Conservation (phyloP, 768 basidiomycete species). For the Boletus rufocinnamomeus region DNA sequence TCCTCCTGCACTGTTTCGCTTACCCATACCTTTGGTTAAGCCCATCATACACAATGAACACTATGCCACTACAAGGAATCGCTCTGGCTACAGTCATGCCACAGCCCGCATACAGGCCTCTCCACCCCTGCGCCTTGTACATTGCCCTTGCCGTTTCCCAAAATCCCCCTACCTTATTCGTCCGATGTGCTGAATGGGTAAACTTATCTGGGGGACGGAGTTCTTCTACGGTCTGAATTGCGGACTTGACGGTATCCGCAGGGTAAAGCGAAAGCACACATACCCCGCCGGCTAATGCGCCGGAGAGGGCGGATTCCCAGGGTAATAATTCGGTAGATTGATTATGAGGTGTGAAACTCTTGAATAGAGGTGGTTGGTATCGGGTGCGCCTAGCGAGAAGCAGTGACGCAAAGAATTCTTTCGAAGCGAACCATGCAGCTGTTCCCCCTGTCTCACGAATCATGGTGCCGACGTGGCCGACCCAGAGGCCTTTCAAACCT, state of each 20-base stretch:
- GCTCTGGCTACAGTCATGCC: constrained; percentile 83
- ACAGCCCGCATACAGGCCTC: constrained; percentile 84
- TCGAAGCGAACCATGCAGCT: constrained; percentile 85
- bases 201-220: constrained; percentile 48
- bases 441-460: constrained; percentile 86
- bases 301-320: constrained; percentile 79
- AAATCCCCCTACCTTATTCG: constrained; percentile 46
- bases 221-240: constrained; percentile 89
- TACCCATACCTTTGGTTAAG: constrained; percentile 50
- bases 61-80: constrained; percentile 84
- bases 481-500: constrained; percentile 77
- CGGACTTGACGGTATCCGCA: constrained; percentile 87
- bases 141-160: constrained; percentile 64
- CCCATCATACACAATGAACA: constrained; percentile 58
- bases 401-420: constrained; percentile 68
- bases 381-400: constrained; percentile 53
- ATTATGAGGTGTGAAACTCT: not conserved
- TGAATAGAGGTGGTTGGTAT: constrained; percentile 9
- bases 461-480: constrained; percentile 84
- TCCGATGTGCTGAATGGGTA: constrained; percentile 14
- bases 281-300: constrained; percentile 75
- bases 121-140: constrained; percentile 70
- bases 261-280: constrained; percentile 87
- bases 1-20: not conserved
- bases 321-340: constrained; percentile 35